Conservation (phyloP, 495 filamentous ascomycete species). For the Aspergillus cavernicola region DNA sequence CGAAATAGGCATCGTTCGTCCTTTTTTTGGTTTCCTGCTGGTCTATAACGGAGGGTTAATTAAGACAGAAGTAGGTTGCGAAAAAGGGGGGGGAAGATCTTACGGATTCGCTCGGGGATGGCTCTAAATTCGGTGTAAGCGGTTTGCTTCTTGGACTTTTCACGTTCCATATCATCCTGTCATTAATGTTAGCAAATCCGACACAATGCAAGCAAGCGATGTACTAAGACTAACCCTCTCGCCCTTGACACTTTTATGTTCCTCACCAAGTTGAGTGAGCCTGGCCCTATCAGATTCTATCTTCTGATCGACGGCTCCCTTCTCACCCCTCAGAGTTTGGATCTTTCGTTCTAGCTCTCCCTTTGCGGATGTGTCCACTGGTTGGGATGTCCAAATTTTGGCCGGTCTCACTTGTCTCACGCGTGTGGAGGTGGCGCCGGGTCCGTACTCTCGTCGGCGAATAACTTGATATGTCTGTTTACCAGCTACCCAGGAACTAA, state of each 20-base stretch:
- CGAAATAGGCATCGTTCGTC: slow-evolving; percentile 37
- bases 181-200: slow-evolving; percentile 15
- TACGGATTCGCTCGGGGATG: slow-evolving; percentile 69
- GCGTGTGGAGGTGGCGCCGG: slow-evolving; percentile 59
- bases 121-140: slow-evolving; percentile 57
- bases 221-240: slow-evolving; percentile 43
- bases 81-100: too few relatives aligned
- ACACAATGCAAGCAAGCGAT: background rate
- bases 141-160: slow-evolving; percentile 57
- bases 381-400: slow-evolving; percentile 70
- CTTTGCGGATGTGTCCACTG: slow-evolving; percentile 62
- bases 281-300: slow-evolving; percentile 28
- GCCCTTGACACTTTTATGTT: slow-evolving; percentile 13
- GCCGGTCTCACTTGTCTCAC: slow-evolving; percentile 54
- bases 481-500: slow-evolving; percentile 62
- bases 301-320: slow-evolving; percentile 33
- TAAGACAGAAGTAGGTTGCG: too few relatives aligned
- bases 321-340: slow-evolving; percentile 37
- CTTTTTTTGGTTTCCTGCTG: slow-evolving; percentile 50
- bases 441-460: slow-evolving; percentile 71
- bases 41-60: slow-evolving; percentile 32
- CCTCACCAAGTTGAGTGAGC: slow-evolving; percentile 38
- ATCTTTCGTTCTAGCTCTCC: slow-evolving; percentile 44
- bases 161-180: slow-evolving; percentile 44
- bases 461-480: slow-evolving; percentile 53